Conservation (phyloP, 768 basidiomycete genomes). For the Fibroporia radiculosa region DNA sequence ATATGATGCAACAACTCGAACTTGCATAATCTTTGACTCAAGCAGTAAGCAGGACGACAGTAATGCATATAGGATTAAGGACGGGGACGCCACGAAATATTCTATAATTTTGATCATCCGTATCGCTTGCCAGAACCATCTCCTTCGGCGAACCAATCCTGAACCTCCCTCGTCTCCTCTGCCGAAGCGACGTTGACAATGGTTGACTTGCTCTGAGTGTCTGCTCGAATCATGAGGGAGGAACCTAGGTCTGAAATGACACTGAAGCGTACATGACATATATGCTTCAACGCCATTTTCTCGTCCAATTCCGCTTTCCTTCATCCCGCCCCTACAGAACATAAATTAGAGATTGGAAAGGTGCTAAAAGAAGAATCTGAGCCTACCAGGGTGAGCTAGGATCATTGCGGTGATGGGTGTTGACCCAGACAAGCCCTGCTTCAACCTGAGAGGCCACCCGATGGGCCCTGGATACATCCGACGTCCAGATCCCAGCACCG, state of each 20-base stretch:
- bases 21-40: no score
- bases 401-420: slow-evolving; percentile 85
- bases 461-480: slow-evolving; percentile 66
- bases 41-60: no score
- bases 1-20: no score
- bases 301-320: slow-evolving; percentile 79
- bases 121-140: slow-evolving; percentile 46
- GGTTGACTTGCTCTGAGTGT: slow-evolving; percentile 79
- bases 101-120: no score
- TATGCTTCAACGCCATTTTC: slow-evolving; percentile 83
- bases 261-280: slow-evolving; percentile 52
- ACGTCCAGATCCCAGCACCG: slow-evolving; percentile 78
- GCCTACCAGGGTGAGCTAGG: slow-evolving; percentile 81
- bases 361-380: neutral
- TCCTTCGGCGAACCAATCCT: slow-evolving; percentile 76
- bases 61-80: no score
- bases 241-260: neutral
- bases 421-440: slow-evolving; percentile 79
- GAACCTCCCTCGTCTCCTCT: slow-evolving; percentile 47
- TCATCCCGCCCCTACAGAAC: slow-evolving; percentile 72
- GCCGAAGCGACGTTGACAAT: slow-evolving; percentile 64
- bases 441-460: slow-evolving; percentile 63
- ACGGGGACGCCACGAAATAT: no score
- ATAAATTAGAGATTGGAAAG: neutral
- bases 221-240: slow-evolving; percentile 27